A percentile compares a stretch with the other conserved stretches of the same genome.
Conservation (phyloP, 148 eudicot species). For the Camellia lanceoleosa region DNA sequence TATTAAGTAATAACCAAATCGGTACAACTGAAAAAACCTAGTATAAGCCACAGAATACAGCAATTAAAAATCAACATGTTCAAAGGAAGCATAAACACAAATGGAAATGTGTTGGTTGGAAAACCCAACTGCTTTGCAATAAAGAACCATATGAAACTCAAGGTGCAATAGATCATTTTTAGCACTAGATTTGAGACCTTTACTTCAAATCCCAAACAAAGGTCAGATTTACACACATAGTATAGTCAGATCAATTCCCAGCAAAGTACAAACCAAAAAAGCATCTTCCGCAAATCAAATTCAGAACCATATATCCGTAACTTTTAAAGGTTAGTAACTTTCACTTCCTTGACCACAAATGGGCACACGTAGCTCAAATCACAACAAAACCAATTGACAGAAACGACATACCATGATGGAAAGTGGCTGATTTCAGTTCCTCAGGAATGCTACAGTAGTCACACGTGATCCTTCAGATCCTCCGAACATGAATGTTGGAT, state of each 20-base stretch:
- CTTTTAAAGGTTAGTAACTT: not conserved
- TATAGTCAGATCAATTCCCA: not conserved
- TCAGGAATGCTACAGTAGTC: conserved; percentile 77
- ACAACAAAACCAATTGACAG: conserved; percentile 12
- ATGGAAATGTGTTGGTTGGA: too few relatives aligned
- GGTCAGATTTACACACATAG: not conserved
- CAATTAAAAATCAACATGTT: too few relatives aligned
- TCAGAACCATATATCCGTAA: not conserved
- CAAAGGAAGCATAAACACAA: too few relatives aligned
- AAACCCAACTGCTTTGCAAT: too few relatives aligned
- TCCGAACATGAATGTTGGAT: conserved; percentile 87
- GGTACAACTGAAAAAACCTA: too few relatives aligned
- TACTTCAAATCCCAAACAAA: not conserved
- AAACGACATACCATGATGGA: not conserved
- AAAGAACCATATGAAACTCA: not conserved
- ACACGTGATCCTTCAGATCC: conserved; percentile 91
- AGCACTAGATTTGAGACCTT: not conserved
- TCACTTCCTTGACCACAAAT: not conserved
- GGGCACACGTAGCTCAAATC: not conserved
- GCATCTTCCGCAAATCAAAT: conserved; percentile 4
- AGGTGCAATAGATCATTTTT: not conserved
- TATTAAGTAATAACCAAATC: too few relatives aligned
- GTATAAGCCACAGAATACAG: too few relatives aligned
- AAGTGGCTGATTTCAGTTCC: conserved; percentile 31
- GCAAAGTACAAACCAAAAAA: not conserved